Evolutionary conservation across 805 yeast genomes (phyloP).

Genomic region (Candida tallmaniae): DNA sequence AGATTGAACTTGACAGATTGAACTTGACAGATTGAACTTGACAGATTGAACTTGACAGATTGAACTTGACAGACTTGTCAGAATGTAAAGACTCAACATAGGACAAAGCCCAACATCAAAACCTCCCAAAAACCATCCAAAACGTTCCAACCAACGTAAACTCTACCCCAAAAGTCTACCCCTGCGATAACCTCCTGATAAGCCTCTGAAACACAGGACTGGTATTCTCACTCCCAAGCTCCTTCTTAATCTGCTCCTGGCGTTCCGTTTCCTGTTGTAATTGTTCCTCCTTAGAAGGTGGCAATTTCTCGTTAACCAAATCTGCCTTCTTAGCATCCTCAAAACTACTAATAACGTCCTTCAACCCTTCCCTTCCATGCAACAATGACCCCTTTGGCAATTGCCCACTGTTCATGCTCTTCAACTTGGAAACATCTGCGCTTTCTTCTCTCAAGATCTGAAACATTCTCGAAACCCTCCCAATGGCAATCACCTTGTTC

Average conservation of each 20-base stretch:
- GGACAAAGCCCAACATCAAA: too few relatives aligned
- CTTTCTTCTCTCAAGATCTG: constrained; percentile 82
- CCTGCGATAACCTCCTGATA: constrained; percentile 29
- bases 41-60: too few relatives aligned
- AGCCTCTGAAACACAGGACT: constrained; percentile 37
- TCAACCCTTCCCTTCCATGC: constrained; percentile 78
- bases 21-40: too few relatives aligned
- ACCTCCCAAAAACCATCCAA: too few relatives aligned
- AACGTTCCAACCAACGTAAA: too few relatives aligned
- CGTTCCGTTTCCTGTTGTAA: constrained; percentile 42
- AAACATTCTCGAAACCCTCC: constrained; percentile 92
- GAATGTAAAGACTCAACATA: too few relatives aligned
- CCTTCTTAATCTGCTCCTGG: constrained; percentile 37
- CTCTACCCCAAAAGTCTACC: too few relatives aligned
- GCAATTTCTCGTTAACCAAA: constrained; percentile 78
- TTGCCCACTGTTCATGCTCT: constrained; percentile 65
- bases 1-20: too few relatives aligned
- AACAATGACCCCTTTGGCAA: constrained; percentile 84
- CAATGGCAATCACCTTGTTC: constrained; percentile 90
- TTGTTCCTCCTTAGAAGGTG: constrained; percentile 68
- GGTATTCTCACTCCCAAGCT: constrained; percentile 25
- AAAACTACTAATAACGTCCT: constrained; percentile 62
- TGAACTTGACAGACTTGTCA: too few relatives aligned
- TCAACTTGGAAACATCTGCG: constrained; percentile 78
- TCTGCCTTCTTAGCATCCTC: constrained; percentile 83